Conservation (phyloP, 2,329 filamentous ascomycete genomes). For the Penicillium sp. region DNA sequence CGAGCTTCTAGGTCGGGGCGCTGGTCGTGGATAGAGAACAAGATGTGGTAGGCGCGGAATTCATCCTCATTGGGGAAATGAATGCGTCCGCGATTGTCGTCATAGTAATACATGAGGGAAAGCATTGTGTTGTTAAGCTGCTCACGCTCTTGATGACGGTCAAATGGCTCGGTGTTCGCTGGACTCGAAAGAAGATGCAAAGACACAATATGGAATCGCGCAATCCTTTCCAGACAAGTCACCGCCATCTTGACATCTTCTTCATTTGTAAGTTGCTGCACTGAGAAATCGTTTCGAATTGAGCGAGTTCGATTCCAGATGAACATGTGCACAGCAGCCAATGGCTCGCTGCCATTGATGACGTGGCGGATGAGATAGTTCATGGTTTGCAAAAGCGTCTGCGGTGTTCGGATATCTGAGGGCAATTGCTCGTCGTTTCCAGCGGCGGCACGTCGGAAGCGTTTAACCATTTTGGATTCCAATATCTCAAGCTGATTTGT, state of each 20-base stretch:
- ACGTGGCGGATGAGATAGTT: slow-evolving; percentile 51
- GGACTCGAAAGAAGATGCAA: slow-evolving; percentile 56
- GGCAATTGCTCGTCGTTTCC: slow-evolving; percentile 61
- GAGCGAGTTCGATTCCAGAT: slow-evolving; percentile 64
- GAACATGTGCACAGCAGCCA: slow-evolving; percentile 57
- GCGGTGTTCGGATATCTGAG: slow-evolving; percentile 60
- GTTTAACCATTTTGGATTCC: slow-evolving; percentile 57
- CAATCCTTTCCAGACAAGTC: slow-evolving; percentile 60
- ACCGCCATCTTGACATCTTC: slow-evolving; percentile 56
- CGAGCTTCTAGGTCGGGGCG: slow-evolving; percentile 56
- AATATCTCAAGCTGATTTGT: slow-evolving; percentile 34
- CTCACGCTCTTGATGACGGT: slow-evolving; percentile 59
- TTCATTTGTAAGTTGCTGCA: slow-evolving; percentile 56
- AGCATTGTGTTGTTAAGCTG: slow-evolving; percentile 61
- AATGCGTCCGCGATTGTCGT: slow-evolving; percentile 51
- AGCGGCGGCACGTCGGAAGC: slow-evolving; percentile 60
- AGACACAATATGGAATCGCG: slow-evolving; percentile 60
- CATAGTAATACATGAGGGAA: slow-evolving; percentile 59
- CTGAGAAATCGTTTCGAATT: slow-evolving; percentile 62
- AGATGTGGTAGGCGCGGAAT: slow-evolving; percentile 60
- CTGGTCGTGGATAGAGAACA: slow-evolving; percentile 52
- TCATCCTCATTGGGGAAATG: slow-evolving; percentile 58
- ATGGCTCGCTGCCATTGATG: slow-evolving; percentile 48
- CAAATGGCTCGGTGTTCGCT: slow-evolving; percentile 52
- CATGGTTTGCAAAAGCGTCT: slow-evolving; percentile 45